Percentiles rank a stretch among this genome's conserved stretches.
Evolutionary conservation across 2,329 filamentous ascomycete genomes (phyloP).

Genomic region (Aspergillus clavatus): DNA sequence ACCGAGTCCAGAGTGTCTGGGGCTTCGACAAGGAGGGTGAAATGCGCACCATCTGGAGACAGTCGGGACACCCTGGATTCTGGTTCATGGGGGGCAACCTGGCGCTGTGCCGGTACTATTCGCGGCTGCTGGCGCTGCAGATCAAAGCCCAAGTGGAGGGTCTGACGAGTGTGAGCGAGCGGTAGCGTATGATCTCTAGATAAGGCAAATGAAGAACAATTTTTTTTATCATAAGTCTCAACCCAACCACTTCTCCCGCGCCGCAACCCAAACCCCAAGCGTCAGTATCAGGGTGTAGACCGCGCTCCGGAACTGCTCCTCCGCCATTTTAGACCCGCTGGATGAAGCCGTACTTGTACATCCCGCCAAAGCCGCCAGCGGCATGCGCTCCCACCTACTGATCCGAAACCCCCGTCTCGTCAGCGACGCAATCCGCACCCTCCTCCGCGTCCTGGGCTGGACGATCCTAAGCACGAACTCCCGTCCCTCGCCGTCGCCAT

Average conservation of each 20-base stretch:
- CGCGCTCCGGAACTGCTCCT: conserved; percentile 9
- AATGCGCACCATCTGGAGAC: conserved; percentile 56
- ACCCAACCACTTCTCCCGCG: conserved; percentile 25
- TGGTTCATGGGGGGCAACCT: conserved; percentile 66
- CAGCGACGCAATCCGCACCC: conserved; percentile 14
- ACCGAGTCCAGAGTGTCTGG: conserved; percentile 57
- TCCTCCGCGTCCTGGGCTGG: conserved; percentile 1
- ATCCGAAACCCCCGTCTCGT: conserved; percentile 21
- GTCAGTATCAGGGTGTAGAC: conserved; percentile 30
- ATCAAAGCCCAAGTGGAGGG: conserved; percentile 43
- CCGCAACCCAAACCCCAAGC: conserved; percentile 27
- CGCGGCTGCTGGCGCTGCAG: conserved; percentile 48
- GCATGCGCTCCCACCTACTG: conserved; percentile 21
- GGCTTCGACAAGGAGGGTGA: conserved; percentile 55
- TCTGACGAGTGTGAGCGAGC: conserved; percentile 9
- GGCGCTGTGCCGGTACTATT: conserved; percentile 59
- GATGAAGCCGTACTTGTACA: conserved; percentile 6
- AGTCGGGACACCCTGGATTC: conserved; percentile 59
- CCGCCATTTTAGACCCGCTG: conserved; percentile 7
- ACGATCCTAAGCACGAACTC: conserved; percentile 12
- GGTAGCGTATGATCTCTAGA: background rate
- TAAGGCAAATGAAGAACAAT: no score
- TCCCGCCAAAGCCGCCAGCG: conserved; percentile 17
- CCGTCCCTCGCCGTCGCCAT: background rate
- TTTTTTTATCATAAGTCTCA: no score